A percentile compares a stretch with the other conserved stretches of the same genome.
Conservation (phyloP, 73 alveolate genomes). For the Stentor coeruleus region DNA sequence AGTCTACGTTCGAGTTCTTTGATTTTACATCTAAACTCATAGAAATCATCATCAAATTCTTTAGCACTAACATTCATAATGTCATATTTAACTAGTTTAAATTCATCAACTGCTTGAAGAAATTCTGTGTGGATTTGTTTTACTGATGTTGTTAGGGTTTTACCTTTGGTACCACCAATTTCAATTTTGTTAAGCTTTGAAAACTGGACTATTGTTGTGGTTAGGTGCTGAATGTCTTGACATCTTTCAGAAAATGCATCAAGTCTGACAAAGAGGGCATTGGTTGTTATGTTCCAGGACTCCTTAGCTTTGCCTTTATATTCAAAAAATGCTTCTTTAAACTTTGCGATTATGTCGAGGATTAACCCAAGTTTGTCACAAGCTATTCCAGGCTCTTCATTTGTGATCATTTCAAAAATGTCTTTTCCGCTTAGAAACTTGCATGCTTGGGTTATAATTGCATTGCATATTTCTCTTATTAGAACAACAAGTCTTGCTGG, state of each 20-base stretch:
- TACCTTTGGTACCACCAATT: conserved; percentile 99
- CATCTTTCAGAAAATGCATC: conserved; percentile 99
- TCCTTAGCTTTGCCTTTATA: conserved; percentile 85
- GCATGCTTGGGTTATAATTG: conserved; percentile 95
- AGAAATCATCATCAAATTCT: conserved; percentile 97
- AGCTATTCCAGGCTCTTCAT: conserved; percentile 98
- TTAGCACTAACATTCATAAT: conserved; percentile 98
- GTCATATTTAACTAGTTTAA: conserved; percentile 92
- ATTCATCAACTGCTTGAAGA: conserved; percentile 91
- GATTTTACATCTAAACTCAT: conserved; percentile 88
- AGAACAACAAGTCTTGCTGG: conserved; percentile 96
- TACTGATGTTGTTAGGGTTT: conserved; percentile 96
- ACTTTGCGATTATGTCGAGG: conserved; percentile 91
- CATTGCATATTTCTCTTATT: conserved; percentile 97
- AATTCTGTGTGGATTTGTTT: conserved; percentile 94
- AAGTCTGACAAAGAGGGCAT: conserved; percentile 98
- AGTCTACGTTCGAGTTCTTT: conserved; percentile 99
- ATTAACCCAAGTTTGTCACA: conserved; percentile 86
- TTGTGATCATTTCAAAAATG: conserved; percentile 92
- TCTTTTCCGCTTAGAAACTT: conserved; percentile 90
- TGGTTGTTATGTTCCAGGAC: conserved; percentile 98
- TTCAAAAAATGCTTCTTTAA: conserved; percentile 94
- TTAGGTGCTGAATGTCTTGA: conserved; percentile 98
- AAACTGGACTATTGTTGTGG: conserved; percentile 96
- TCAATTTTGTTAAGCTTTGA: conserved; percentile 96